Evolutionary conservation across 495 filamentous ascomycete species (phyloP).

Genomic region (Parathielavia appendiculata): DNA sequence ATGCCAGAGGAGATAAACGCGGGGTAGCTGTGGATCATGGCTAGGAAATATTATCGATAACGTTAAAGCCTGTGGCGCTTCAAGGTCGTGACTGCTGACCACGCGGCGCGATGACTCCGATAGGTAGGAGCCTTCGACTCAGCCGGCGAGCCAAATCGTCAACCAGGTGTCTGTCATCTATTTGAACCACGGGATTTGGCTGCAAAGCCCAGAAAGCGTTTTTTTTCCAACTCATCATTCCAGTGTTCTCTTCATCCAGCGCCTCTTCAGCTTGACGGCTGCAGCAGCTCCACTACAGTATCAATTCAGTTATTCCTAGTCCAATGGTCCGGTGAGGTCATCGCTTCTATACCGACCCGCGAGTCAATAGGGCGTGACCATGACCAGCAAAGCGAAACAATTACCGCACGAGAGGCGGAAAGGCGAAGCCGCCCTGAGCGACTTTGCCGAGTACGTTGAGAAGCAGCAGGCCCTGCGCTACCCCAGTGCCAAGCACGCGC

Average conservation of each 20-base stretch:
- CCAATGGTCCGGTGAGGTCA: constrained; percentile 23
- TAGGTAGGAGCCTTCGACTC: constrained; percentile 29
- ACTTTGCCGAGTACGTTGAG: constrained; percentile 97
- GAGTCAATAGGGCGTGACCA: constrained; percentile 28
- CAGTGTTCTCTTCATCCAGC: not conserved
- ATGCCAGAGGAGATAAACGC: not conserved
- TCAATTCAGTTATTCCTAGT: not conserved
- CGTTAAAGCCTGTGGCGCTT: not conserved
- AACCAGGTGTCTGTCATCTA: constrained; percentile 1
- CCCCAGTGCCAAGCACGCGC: constrained; percentile 34
- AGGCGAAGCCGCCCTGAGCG: constrained; percentile 86
- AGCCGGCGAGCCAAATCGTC: constrained; percentile 24
- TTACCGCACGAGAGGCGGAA: constrained; percentile 71
- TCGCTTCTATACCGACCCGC: not conserved
- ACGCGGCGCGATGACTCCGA: constrained; percentile 22
- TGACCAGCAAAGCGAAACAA: constrained; percentile 58
- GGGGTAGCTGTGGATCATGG: not conserved
- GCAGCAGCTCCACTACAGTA: not conserved
- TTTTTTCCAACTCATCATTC: not conserved
- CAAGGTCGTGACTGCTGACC: constrained; percentile 1
- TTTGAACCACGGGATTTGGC: not conserved
- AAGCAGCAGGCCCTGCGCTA: constrained; percentile 73
- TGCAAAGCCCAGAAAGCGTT: too few relatives aligned
- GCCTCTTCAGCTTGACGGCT: too few relatives aligned
- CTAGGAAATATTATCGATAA: constrained; percentile 17